Conservation (phyloP, 208 protist species). For the Acanthamoeba divionensis region DNA sequence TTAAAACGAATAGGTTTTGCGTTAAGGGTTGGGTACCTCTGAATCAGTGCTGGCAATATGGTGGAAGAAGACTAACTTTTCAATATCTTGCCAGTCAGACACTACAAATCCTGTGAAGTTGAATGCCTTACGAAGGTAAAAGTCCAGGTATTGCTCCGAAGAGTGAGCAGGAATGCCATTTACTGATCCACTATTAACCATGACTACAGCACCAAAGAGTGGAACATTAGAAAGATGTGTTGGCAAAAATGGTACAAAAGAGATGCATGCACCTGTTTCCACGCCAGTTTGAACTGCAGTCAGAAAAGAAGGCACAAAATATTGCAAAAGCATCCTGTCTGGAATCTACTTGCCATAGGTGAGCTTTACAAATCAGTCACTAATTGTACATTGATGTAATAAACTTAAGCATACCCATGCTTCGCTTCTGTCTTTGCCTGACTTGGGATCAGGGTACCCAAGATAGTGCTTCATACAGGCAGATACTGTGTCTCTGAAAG, state of each 20-base stretch:
- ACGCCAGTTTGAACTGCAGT: slow-evolving; percentile 43
- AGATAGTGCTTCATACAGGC: slow-evolving; percentile 66
- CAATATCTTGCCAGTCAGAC: slow-evolving; percentile 64
- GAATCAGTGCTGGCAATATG: slow-evolving; percentile 31
- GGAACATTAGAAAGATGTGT: too few species aligned
- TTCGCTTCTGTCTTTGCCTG: slow-evolving; percentile 64
- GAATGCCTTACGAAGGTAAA: slow-evolving; percentile 50
- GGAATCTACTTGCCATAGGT: slow-evolving; percentile 39
- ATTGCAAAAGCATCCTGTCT: slow-evolving; percentile 62
- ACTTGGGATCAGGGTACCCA: slow-evolving; percentile 58
- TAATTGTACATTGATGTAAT: background rate
- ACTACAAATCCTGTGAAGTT: slow-evolving; percentile 65
- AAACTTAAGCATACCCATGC: too few species aligned
- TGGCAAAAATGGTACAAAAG: too few species aligned
- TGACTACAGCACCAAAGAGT: too few species aligned
- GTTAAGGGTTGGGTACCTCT: background rate
- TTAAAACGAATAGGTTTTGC: background rate
- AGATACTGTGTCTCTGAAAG: background rate
- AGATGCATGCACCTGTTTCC: too few species aligned
- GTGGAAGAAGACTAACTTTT: slow-evolving; percentile 61
- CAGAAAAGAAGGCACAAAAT: slow-evolving; percentile 58
- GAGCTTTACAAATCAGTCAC: background rate
- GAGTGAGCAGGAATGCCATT: slow-evolving; percentile 65
- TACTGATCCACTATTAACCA: slow-evolving; percentile 54
- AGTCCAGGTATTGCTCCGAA: slow-evolving; percentile 53